A percentile compares a stretch with the other conserved stretches of the same genome.
Conservation (phyloP, 148 eudicot species). For the Arbutus unedo region DNA sequence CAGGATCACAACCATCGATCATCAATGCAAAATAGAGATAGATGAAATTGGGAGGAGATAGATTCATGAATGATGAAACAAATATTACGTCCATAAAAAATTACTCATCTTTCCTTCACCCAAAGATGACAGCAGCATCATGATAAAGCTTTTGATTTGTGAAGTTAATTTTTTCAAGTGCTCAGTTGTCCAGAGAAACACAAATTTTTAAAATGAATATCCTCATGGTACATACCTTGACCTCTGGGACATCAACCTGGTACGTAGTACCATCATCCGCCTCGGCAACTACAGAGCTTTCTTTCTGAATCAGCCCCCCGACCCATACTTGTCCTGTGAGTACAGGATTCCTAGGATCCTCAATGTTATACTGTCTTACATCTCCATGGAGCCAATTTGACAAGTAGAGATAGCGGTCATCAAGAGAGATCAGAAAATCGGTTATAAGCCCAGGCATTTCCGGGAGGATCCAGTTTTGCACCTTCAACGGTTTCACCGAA, state of each 20-base stretch:
- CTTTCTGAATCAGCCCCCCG: slow-evolving; percentile 76
- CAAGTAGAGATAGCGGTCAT: slow-evolving; percentile 84
- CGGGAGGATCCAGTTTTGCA: slow-evolving; percentile 93
- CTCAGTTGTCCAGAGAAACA: not conserved
- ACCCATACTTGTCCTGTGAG: slow-evolving; percentile 85
- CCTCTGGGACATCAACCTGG: slow-evolving; percentile 79
- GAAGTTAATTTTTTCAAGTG: not conserved
- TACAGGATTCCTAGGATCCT: slow-evolving; percentile 76
- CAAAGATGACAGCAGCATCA: not conserved
- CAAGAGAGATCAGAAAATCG: slow-evolving; percentile 85
- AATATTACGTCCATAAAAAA: not conserved
- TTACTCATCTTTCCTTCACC: not conserved
- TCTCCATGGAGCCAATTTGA: slow-evolving; percentile 99
- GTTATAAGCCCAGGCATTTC: slow-evolving; percentile 99
- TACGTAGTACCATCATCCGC: slow-evolving; percentile 82
- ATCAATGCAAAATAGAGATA: not conserved
- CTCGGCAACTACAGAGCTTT: slow-evolving; percentile 65
- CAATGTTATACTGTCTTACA: slow-evolving; percentile 89
- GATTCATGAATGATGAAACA: not conserved
- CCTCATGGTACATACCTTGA: slow-evolving; percentile 50
- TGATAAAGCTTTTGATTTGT: not conserved
- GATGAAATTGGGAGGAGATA: not conserved
- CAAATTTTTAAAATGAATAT: not conserved
- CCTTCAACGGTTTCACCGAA: slow-evolving; percentile 77
- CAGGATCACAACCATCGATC: not conserved